Evolutionary conservation across 108 stramenopile genomes (phyloP), one percentile per base, ranked within the genome.

Genomic region (Tribonema minus): DNA sequence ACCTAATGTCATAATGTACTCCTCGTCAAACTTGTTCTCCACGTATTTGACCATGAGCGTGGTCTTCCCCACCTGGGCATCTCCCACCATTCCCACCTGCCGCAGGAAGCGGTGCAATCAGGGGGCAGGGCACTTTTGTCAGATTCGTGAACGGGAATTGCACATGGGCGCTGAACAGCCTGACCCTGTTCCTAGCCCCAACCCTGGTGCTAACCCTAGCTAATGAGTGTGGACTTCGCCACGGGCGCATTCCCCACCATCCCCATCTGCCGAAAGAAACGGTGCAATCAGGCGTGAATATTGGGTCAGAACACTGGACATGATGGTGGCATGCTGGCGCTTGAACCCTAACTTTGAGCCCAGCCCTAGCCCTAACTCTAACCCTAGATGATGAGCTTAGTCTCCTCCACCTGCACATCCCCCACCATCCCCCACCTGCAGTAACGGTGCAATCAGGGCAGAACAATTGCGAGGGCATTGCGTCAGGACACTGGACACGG

Each of bases 11-110:
- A 88, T 85, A 61, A 87, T 87, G 81, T 89, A 89, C 15, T 87
- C 86, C 60, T 87, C 85, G 36, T 89, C 88, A 64, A 89, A 88
- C 81, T 81, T 80, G 58, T 85, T 82, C 54, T 88, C 86, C 5
- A 88, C 88, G 61, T 89, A 89, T 32, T 85, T 81, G 33, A 89
- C 88, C 88, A 89, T 89, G 7, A 89, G 82, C 35, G 88, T 88
- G 5, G 88, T 89, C 61, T 89, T 89, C 3, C 88, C 88, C 40
- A 89, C 87, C 33, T 86, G 85, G 3, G 85, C 84, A 72, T 86
- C 85, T 5, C 85, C 85, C 0, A 86, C 85, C 80, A 86, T 79
- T 7, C 85, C 85, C 7, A 86, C 82, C 83, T 86, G 39, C 30
- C 28, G 65, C 63, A 39, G 3, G 23, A 37, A 3, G 31, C 66